Percentiles rank a stretch among this genome's conserved stretches.
Conservation (phyloP, 2,329 filamentous ascomycete genomes). For the Sclerotinia subarctica region DNA sequence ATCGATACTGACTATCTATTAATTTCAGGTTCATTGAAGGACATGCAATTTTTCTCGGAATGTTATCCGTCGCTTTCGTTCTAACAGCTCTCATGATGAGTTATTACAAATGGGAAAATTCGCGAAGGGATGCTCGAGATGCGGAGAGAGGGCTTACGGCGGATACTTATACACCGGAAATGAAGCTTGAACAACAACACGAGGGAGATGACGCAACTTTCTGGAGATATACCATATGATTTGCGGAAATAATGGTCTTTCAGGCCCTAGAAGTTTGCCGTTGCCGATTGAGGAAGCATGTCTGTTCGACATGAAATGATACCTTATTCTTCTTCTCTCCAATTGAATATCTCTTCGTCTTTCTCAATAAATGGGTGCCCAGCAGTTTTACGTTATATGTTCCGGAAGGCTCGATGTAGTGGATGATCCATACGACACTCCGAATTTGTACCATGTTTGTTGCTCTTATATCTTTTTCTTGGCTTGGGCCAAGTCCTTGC, state of each 20-base stretch:
- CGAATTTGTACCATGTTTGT: background rate
- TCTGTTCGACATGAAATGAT: background rate
- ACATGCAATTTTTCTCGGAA: conserved; percentile 46
- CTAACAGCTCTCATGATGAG: conserved; percentile 55
- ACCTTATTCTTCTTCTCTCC: background rate
- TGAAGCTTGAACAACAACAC: conserved; percentile 52
- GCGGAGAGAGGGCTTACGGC: conserved; percentile 44
- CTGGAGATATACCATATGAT: conserved; percentile 52
- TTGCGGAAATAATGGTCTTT: background rate
- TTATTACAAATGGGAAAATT: conserved; percentile 56
- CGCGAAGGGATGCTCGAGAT: conserved; percentile 46
- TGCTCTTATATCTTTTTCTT: background rate
- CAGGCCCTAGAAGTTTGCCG: background rate
- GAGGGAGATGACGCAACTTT: conserved; percentile 56
- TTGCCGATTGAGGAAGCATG: background rate
- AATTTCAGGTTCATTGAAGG: conserved; percentile 43
- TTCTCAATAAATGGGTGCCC: background rate
- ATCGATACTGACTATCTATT: background rate
- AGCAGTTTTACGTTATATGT: background rate
- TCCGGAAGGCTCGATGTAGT: background rate
- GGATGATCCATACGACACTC: background rate
- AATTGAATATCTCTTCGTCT: background rate
- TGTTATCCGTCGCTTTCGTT: conserved; percentile 46
- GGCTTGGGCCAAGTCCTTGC: background rate
- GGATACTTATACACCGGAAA: conserved; percentile 51